phyloP scores from a whole-genome alignment of 2,329 filamentous ascomycete species.

The Trematosphaeria pertusa region DNA sequence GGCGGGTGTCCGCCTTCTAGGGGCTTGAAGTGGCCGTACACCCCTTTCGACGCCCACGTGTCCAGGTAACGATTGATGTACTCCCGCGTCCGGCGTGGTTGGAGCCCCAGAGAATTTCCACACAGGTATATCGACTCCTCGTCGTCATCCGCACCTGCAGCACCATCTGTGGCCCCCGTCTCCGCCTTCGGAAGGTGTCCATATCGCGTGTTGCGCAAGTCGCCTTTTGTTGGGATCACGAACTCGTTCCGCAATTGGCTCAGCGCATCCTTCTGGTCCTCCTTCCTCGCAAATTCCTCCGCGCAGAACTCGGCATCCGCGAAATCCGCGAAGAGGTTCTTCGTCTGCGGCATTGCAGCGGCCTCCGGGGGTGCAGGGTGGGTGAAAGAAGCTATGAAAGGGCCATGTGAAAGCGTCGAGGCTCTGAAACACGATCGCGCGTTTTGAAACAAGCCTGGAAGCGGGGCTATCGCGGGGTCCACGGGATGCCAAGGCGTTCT shows the following conservation, averaged over 20 bases:
- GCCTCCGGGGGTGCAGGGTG: conserved; percentile 2
- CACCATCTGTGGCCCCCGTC: conserved; percentile 26
- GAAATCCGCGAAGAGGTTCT: conserved; percentile 32
- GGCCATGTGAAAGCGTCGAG: conserved; percentile 3
- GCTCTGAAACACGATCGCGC: neutral
- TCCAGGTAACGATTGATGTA: conserved; percentile 77
- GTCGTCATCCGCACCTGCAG: conserved; percentile 12
- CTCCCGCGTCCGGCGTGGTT: conserved; percentile 71
- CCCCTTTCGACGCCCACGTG: conserved; percentile 84
- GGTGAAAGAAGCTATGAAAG: conserved; percentile 2
- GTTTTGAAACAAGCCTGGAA: conserved; percentile 2
- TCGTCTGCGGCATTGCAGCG: conserved; percentile 30
- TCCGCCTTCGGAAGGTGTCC: conserved; percentile 13
- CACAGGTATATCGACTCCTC: conserved; percentile 77
- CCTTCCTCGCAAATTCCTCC: conserved; percentile 36
- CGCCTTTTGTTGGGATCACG: conserved; percentile 75
- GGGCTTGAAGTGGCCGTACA: conserved; percentile 80
- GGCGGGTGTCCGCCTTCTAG: conserved; percentile 72
- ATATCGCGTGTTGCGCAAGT: conserved; percentile 68
- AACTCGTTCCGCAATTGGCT: conserved; percentile 68
- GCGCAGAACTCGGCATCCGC: conserved; percentile 31
- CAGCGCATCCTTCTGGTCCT: conserved; percentile 49
- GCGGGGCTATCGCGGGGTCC: conserved; percentile 3
- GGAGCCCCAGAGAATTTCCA: conserved; percentile 87
- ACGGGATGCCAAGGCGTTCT: neutral